Evolutionary conservation across 768 basidiomycete species (phyloP).

Genomic region (Leccinum subtestaceum): DNA sequence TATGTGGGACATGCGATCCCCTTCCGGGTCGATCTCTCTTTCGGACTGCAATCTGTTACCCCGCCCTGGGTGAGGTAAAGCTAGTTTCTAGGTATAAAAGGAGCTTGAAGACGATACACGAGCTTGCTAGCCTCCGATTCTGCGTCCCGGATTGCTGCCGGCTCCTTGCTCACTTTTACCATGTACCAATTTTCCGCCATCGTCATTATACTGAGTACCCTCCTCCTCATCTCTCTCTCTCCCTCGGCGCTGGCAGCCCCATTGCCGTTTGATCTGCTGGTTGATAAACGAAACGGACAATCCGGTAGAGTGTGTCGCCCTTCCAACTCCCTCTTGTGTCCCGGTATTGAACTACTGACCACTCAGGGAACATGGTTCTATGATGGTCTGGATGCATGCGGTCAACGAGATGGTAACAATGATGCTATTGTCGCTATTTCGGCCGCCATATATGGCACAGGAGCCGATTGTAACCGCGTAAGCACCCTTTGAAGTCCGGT

Average conservation of each 20-base stretch:
- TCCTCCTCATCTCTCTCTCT: constrained; percentile 41
- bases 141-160: background rate
- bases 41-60: constrained; percentile 20
- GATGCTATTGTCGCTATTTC: constrained; percentile 65
- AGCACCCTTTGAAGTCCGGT: constrained; percentile 14
- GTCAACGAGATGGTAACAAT: constrained; percentile 43
- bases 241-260: constrained; percentile 41
- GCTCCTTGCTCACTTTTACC: background rate
- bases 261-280: constrained; percentile 28
- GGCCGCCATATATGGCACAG: constrained; percentile 48
- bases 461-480: constrained; percentile 61
- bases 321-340: background rate
- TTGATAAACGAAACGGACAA: constrained; percentile 47
- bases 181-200: constrained; percentile 27
- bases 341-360: constrained; percentile 8
- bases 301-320: constrained; percentile 50
- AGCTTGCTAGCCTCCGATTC: constrained; percentile 4
- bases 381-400: constrained; percentile 63
- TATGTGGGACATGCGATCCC: constrained; percentile 26
- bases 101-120: constrained; percentile 8
- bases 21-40: constrained; percentile 29
- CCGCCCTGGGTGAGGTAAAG: constrained; percentile 32
- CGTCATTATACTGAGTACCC: constrained; percentile 40
- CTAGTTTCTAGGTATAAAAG: constrained; percentile 25
- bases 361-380: constrained; percentile 67